Base-by-base conservation (phyloP, 106 monocot species). In the Chionographis japonica region DNA sequence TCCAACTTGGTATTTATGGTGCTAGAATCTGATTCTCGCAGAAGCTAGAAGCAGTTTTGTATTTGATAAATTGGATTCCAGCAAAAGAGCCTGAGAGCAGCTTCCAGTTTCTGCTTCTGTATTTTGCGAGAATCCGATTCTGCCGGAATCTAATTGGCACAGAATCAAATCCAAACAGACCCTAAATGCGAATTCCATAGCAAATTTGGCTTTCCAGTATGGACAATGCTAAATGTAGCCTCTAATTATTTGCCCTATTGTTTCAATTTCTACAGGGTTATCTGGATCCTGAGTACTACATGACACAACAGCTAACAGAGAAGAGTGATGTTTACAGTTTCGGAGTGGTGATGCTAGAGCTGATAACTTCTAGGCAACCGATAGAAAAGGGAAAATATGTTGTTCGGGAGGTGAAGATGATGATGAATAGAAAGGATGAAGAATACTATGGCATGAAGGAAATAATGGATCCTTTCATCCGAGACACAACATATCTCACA, bases 301-400 rank as follows among this genome's bases (percentile, higher is more conserved):
- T 84, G 80, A 81, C 81, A 20, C 81, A 88, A 38, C 88, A 88
- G 66, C 54, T 88, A 19, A 88, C 84, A 20, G 85, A 78, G 16
- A 88, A 88, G 71, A 88, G 88, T 40, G 88, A 88, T 20, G 81
- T 85, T 12, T 88, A 88, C 37, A 88, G 88, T 62, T 85, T 88
- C 14, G 88, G 88, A 10, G 81, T 88, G 7, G 84, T 85, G 6
- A 79, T 88, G 78, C 76, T 88, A 16, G 84, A 88, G 61, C 27
- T 88, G 69, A 76, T 88, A 56, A 79, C 73, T 12, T 84, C 71
- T 0, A 78, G 54, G 70, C 81, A 75, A 50, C 84, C 88, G 3
- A 69, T 85, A 66, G 53, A 79, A 59, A 79, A 78, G 17, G 69
- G 85, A 0, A 81, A 67, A 39, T 79, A 79, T 12, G 70, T 88